Evolutionary conservation across 805 yeast species (phyloP).

Genomic region (Ogataea paradorogensis): DNA sequence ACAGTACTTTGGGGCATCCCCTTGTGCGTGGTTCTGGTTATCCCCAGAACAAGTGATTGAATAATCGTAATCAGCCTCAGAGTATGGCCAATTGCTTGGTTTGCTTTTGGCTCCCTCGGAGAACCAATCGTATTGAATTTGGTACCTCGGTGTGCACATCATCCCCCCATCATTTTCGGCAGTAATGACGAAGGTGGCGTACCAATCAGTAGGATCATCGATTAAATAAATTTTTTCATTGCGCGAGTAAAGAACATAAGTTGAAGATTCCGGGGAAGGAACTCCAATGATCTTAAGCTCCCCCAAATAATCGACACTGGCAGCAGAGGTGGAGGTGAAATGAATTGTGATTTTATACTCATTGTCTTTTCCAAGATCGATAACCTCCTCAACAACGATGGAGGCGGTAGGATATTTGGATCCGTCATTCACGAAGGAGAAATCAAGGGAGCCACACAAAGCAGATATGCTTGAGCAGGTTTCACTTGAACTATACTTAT

Average conservation of each 20-base stretch:
- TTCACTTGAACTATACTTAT: constrained; percentile 1
- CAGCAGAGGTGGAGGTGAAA: constrained; percentile 13
- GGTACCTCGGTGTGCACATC: constrained; percentile 28
- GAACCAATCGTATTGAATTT: constrained; percentile 33
- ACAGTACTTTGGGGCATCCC: constrained; percentile 8
- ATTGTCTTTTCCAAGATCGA: constrained; percentile 5
- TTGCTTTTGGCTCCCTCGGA: constrained; percentile 21
- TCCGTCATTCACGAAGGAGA: constrained; percentile 10
- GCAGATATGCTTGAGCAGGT: constrained; percentile 3
- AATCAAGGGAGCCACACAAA: constrained; percentile 18
- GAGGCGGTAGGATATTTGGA: constrained; percentile 18
- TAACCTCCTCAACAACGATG: constrained; percentile 14
- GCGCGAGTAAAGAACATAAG: constrained; percentile 25
- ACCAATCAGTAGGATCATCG: constrained; percentile 28
- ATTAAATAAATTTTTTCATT: constrained; percentile 22
- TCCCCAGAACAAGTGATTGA: constrained; percentile 27
- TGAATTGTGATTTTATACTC: constrained; percentile 17
- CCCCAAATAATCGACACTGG: constrained; percentile 20
- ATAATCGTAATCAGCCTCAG: constrained; percentile 23
- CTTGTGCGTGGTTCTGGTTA: constrained; percentile 28
- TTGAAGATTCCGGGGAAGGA: constrained; percentile 25
- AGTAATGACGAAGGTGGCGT: constrained; percentile 26
- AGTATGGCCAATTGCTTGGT: constrained; percentile 16
- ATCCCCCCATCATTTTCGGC: constrained; percentile 16
- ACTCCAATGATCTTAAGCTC: constrained; percentile 31